Evolutionary conservation across 2,329 filamentous ascomycete species (phyloP).

Genomic region (Nothophoma quercina): DNA sequence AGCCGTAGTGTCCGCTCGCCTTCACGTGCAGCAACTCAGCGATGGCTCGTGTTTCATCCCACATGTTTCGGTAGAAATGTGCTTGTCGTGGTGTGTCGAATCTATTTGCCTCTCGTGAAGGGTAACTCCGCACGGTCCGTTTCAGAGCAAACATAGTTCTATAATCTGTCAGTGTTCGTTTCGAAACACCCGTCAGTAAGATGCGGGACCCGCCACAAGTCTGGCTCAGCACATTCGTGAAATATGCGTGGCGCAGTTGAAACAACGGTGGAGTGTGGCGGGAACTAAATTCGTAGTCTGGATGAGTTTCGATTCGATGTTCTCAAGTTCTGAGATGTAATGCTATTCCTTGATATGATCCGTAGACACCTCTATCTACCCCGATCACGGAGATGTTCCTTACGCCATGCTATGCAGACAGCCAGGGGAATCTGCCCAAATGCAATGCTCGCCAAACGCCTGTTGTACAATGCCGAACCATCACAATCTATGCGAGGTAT

Average conservation of each 20-base stretch:
- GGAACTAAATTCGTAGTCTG: too few relatives aligned
- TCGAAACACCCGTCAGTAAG: conserved; percentile 11
- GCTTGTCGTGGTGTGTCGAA: background rate
- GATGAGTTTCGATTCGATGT: conserved; percentile 4
- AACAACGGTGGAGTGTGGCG: background rate
- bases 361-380: conserved; percentile 1
- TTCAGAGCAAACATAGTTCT: background rate
- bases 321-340: background rate
- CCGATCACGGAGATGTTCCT: conserved; percentile 1
- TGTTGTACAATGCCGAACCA: background rate
- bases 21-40: background rate
- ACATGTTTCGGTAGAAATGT: too few relatives aligned
- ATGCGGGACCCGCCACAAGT: conserved; percentile 4
- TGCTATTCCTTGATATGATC: conserved; percentile 2
- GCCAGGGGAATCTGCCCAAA: conserved; percentile 16
- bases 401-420: conserved; percentile 17
- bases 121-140: background rate
- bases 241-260: background rate
- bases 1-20: background rate
- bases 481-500: conserved; percentile 68
- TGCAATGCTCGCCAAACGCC: conserved; percentile 21
- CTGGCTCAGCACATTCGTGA: background rate
- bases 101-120: background rate
- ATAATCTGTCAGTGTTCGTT: conserved; percentile 5
- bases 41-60: too few relatives aligned